Conservation (phyloP, 345 rosid genomes). For the Dovyalis caffra region DNA sequence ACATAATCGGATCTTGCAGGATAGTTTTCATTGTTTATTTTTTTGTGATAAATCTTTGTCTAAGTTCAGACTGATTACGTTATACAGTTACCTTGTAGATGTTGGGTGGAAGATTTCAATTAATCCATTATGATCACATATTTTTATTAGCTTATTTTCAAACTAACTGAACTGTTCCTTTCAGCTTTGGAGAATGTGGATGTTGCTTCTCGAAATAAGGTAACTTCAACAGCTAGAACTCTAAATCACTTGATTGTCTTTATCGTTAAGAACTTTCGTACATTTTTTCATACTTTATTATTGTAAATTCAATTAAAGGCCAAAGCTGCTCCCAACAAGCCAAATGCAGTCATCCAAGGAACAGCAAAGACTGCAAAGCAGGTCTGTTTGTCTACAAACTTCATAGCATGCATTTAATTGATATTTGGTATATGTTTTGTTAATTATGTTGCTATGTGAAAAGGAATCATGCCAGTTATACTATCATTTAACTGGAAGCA, state of each 20-base stretch:
- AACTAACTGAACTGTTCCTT: constrained; percentile 14
- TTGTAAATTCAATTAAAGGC: constrained; percentile 40
- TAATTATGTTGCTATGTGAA: not conserved
- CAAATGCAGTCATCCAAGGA: constrained; percentile 40
- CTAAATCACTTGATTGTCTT: constrained; percentile 11
- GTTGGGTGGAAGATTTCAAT: not conserved
- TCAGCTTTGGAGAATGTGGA: constrained; percentile 49
- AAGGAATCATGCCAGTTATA: not conserved
- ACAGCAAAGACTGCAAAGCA: constrained; percentile 47
- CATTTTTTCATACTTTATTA: not conserved
- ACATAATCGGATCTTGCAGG: not conserved
- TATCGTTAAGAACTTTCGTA: not conserved
- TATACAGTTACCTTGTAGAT: not conserved
- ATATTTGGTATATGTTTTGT: not conserved
- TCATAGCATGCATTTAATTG: constrained; percentile 34
- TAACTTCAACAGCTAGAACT: constrained; percentile 23
- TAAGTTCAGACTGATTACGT: constrained; percentile 3
- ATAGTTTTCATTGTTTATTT: not conserved
- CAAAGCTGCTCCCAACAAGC: constrained; percentile 49
- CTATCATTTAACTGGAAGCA: not conserved
- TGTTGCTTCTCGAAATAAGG: constrained; percentile 47
- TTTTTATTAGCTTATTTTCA: not conserved
- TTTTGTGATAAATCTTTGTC: not conserved
- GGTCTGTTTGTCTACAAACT: constrained; percentile 39
- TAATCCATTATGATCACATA: not conserved